A percentile compares a stretch with the other conserved stretches of the same genome.
Evolutionary conservation across 306 rosid species (phyloP).

Genomic region (Delonix regia): DNA sequence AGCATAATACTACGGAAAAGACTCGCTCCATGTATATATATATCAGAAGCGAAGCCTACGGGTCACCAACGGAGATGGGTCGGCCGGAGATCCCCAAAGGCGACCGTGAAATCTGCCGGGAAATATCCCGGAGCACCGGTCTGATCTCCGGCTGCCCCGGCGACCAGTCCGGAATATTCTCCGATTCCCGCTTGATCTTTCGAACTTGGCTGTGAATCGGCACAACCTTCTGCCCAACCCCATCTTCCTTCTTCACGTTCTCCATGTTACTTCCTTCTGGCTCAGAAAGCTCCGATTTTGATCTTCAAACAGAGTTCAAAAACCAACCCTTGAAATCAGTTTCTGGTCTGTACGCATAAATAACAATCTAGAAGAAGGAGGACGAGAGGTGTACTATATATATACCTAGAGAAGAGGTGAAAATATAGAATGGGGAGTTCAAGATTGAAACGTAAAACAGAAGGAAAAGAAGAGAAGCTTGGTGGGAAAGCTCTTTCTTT

Average conservation of each 20-base stretch:
- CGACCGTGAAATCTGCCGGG: constrained; percentile 69
- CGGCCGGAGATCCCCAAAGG: constrained; percentile 71
- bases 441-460: constrained; percentile 52
- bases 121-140: constrained; percentile 53
- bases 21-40: neutral
- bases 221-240: constrained; percentile 36
- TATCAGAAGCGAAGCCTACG: constrained; percentile 20
- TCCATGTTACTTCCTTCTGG: constrained; percentile 24
- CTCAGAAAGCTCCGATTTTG: constrained; percentile 28
- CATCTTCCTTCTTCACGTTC: constrained; percentile 46
- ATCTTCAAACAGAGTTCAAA: constrained; percentile 5
- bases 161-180: constrained; percentile 55
- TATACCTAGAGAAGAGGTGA: neutral
- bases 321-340: constrained; percentile 6
- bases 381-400: neutral
- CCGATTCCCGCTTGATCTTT: constrained; percentile 84
- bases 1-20: constrained; percentile 5
- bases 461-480: constrained; percentile 47
- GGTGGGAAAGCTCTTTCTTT: constrained; percentile 51
- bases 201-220: constrained; percentile 75
- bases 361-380: neutral
- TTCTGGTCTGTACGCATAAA: neutral
- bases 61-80: constrained; percentile 66
- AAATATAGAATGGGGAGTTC: neutral
- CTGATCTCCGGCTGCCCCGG: constrained; percentile 63